These are phyloP conservation scores for Candida albicans DNA, from an alignment of 1,139 yeast genomes.

Conservation along the genomic window DNA sequence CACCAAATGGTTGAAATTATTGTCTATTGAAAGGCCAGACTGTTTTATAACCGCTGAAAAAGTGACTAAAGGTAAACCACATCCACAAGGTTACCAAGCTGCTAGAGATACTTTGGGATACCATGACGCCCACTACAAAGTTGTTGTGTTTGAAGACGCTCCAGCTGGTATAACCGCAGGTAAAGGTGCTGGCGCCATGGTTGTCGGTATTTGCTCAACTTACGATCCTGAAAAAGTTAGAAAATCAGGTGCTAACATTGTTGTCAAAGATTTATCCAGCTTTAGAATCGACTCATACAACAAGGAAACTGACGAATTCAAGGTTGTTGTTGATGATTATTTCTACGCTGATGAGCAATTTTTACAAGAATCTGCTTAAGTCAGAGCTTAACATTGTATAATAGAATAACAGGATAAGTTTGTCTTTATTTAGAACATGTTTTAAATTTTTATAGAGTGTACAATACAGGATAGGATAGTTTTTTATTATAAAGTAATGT, in stretches of 20 bases:
- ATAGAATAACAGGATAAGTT: not conserved
- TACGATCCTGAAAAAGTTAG: slow-evolving; percentile 68
- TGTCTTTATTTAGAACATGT: not conserved
- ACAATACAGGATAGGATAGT: not conserved
- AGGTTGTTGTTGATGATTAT: slow-evolving; percentile 44
- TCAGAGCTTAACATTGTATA: slow-evolving; percentile 1
- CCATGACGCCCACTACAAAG: slow-evolving; percentile 46
- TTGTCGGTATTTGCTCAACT: slow-evolving; percentile 82
- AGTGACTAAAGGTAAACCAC: slow-evolving; percentile 77
- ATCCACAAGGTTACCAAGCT: slow-evolving; percentile 76
- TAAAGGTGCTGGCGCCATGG: slow-evolving; percentile 78
- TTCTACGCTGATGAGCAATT: slow-evolving; percentile 48
- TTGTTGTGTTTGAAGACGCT: slow-evolving; percentile 82
- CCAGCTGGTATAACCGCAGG: slow-evolving; percentile 89
- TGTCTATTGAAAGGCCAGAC: slow-evolving; percentile 63
- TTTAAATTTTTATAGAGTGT: slow-evolving; percentile 2
- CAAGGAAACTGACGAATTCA: slow-evolving; percentile 47
- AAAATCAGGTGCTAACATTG: slow-evolving; percentile 77
- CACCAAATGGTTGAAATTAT: slow-evolving; percentile 71
- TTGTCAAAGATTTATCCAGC: slow-evolving; percentile 66
- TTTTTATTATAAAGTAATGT: not conserved
- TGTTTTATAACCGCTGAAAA: slow-evolving; percentile 79
- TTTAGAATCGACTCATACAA: slow-evolving; percentile 46
- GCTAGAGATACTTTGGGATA: slow-evolving; percentile 63
- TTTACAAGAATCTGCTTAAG: slow-evolving; percentile 25